Base-by-base conservation (phyloP, 495 filamentous ascomycete genomes). In the Amniculicola lignicola region DNA sequence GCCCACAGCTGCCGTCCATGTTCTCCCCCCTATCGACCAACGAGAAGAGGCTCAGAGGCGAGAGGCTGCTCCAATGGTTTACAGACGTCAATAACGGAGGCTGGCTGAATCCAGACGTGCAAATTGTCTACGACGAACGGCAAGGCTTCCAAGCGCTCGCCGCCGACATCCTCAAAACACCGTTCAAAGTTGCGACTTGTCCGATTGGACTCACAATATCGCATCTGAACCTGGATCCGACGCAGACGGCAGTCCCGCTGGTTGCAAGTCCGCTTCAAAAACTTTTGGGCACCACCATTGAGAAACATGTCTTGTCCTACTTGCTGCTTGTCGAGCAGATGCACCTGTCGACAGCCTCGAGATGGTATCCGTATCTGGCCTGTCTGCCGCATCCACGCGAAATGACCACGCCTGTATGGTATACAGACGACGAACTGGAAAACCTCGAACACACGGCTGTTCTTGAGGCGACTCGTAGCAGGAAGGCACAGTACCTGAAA, bases 391-490 rank as follows among this genome's bases (percentile, higher is more conserved):
- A 66, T 43, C 74, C 76, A 4, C 71, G 74, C 12, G 70, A 74
- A 1, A 70, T 84, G 55, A 76, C 75, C 28, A 84, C 82, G 7
- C 80, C 80, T 1, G 48, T 84, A 40, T 85, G 77, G 57, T 86
- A 81, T 66, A 69, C 73, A 10, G 73, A 76, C 16, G 73, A 72
- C 33, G 84, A 87, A 69, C 51, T 81, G 23, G 65, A 67, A 44
- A 86, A 78, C 78, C 65, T 88, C 35, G 67, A 76, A 25, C 80
- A 77, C 9, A 86, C 83, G n/a, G n/a, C n/a, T n/a, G n/a, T n/a
- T n/a, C n/a, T n/a, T n/a, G n/a, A n/a, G n/a, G n/a, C n/a, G n/a
- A n/a, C n/a, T n/a, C n/a, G n/a, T n/a, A n/a, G n/a, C n/a, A n/a
- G n/a, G n/a, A n/a, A n/a, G n/a, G n/a, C n/a, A n/a, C n/a, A n/a